These are phyloP conservation scores for Neopestalotiopsis rosae DNA, from an alignment of 2,329 filamentous ascomycete genomes.

Conservation along the genomic window DNA sequence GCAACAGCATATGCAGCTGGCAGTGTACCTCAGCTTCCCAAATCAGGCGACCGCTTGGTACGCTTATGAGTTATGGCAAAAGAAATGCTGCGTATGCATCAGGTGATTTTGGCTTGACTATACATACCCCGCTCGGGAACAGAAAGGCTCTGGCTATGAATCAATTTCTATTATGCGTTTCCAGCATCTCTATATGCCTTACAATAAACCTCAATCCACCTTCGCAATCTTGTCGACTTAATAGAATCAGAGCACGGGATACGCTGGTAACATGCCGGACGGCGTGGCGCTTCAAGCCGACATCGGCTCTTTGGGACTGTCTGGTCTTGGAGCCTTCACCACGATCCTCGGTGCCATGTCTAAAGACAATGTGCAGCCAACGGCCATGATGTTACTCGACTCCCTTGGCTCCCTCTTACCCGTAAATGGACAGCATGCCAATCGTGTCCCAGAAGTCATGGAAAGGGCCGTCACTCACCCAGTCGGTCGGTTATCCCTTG, in stretches of 20 bases:
- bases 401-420: background rate
- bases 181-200: background rate
- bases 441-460: background rate
- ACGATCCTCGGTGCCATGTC: background rate
- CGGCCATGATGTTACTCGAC: background rate
- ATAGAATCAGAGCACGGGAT: background rate
- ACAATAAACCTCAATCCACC: background rate
- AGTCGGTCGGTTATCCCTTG: background rate
- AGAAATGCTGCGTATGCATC: background rate
- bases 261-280: background rate
- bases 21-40: background rate
- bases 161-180: background rate
- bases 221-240: background rate
- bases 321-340: background rate
- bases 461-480: background rate
- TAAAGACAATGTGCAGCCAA: background rate
- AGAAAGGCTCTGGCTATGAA: background rate
- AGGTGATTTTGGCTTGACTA: background rate
- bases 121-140: background rate
- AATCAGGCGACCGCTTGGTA: background rate
- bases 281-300: background rate
- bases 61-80: background rate
- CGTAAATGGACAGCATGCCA: background rate
- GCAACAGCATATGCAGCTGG: background rate
- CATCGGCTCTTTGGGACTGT: background rate